phyloP scores from a whole-genome alignment of 257 asterid genomes.

The Nicotiana knightiana region DNA sequence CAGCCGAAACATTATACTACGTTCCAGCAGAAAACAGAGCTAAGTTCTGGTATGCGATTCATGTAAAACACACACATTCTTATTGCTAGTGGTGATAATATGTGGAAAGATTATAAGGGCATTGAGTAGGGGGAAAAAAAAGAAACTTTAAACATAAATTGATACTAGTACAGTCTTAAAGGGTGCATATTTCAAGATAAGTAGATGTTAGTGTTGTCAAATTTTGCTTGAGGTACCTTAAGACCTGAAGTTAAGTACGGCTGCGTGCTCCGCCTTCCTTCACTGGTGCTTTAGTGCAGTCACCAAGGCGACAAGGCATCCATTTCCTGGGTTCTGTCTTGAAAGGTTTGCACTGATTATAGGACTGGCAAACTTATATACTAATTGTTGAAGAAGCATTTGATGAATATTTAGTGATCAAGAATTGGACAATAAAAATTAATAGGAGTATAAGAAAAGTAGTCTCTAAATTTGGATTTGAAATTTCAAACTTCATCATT shows the following conservation, averaged over 20 bases:
- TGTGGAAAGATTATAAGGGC: not conserved
- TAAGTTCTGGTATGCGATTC: constrained; percentile 35
- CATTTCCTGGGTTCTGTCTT: not conserved
- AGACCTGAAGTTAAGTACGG: no score
- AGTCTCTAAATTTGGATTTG: not conserved
- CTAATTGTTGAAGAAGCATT: not conserved
- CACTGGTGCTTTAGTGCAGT: not conserved
- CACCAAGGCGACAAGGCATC: not conserved
- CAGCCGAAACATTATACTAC: constrained; percentile 40
- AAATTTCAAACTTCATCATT: not conserved
- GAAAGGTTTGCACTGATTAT: not conserved
- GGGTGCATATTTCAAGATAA: no score
- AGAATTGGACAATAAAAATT: not conserved
- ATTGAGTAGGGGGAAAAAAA: not conserved
- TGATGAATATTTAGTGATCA: not conserved
- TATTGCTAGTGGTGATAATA: not conserved
- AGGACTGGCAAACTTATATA: not conserved
- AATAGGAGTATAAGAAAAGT: no score
- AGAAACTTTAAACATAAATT: no score
- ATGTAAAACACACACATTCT: not conserved
- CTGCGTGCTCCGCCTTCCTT: not conserved
- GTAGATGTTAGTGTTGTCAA: not conserved
- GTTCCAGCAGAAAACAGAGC: constrained; percentile 45
- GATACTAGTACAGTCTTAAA: no score
- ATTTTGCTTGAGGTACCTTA: not conserved